phyloP scores from a whole-genome alignment of 176 grass and related monocot species.

The Pontederia paniculata region DNA sequence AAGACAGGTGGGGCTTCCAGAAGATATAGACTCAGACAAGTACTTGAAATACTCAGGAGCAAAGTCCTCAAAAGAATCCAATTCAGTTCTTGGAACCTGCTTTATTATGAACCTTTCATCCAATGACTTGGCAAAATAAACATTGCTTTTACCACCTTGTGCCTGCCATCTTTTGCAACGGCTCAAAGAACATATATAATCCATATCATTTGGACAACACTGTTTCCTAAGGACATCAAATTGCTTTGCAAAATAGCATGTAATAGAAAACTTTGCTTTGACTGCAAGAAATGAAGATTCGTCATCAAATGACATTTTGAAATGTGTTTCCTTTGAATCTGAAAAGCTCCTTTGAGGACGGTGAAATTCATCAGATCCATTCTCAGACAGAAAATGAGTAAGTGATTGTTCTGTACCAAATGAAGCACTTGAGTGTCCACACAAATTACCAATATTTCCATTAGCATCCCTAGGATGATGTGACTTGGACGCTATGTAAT shows the following conservation, averaged over 20 bases:
- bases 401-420: neutral
- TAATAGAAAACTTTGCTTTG: conserved; percentile 73
- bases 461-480: conserved; percentile 3
- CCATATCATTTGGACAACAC: conserved; percentile 53
- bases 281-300: conserved; percentile 49
- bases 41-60: conserved; percentile 74
- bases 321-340: conserved; percentile 52
- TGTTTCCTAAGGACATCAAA: conserved; percentile 65
- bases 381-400: neutral
- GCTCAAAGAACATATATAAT: conserved; percentile 72
- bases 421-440: neutral
- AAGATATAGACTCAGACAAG: conserved; percentile 45
- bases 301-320: conserved; percentile 59
- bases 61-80: conserved; percentile 89
- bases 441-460: neutral
- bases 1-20: conserved; percentile 57
- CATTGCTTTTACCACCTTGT: conserved; percentile 95
- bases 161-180: conserved; percentile 85
- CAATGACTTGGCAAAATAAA: conserved; percentile 87
- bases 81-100: conserved; percentile 82
- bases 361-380: conserved; percentile 29
- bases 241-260: conserved; percentile 73
- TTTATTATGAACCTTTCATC: conserved; percentile 93
- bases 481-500: conserved; percentile 31
- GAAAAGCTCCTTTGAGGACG: conserved; percentile 25